phyloP scores from a whole-genome alignment of 2,329 filamentous ascomycete genomes.

The Mollisia scopiformis region DNA sequence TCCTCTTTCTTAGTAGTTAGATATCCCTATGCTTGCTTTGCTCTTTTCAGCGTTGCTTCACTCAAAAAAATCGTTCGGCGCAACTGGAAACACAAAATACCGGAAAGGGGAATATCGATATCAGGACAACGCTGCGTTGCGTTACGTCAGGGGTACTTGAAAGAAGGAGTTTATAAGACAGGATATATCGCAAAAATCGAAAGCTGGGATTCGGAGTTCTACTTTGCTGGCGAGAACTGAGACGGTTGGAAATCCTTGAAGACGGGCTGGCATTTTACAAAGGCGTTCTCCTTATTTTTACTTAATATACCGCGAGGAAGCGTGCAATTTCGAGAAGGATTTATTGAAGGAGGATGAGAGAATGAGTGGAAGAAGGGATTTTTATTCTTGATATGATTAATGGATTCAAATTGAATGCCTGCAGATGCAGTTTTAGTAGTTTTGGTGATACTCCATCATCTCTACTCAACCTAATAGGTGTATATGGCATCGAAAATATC shows the following conservation, averaged over 20 bases:
- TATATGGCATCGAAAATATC: too few relatives aligned
- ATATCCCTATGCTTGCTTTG: too few relatives aligned
- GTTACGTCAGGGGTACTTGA: not conserved
- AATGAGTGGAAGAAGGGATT: not conserved
- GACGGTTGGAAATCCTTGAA: not conserved
- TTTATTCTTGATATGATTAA: not conserved
- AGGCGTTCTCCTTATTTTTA: not conserved
- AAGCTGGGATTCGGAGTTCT: not conserved
- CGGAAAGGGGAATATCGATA: not conserved
- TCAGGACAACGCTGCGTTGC: not conserved
- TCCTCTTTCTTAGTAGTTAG: not conserved
- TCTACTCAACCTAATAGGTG: too few relatives aligned
- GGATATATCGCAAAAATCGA: not conserved
- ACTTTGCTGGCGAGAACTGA: not conserved
- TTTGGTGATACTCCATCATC: too few relatives aligned
- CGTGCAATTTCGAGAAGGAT: not conserved
- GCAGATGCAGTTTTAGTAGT: not conserved
- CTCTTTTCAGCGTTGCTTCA: not conserved
- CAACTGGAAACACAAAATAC: not conserved
- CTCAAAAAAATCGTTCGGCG: not conserved
- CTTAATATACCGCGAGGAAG: not conserved
- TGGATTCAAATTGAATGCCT: slow-evolving; percentile 9
- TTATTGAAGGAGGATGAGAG: not conserved
- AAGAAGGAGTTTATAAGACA: not conserved
- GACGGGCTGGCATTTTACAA: not conserved